Percentiles rank a stretch among this genome's conserved stretches.
Conservation (phyloP, 2,329 filamentous ascomycete species). For the Calonectria ilicicola region DNA sequence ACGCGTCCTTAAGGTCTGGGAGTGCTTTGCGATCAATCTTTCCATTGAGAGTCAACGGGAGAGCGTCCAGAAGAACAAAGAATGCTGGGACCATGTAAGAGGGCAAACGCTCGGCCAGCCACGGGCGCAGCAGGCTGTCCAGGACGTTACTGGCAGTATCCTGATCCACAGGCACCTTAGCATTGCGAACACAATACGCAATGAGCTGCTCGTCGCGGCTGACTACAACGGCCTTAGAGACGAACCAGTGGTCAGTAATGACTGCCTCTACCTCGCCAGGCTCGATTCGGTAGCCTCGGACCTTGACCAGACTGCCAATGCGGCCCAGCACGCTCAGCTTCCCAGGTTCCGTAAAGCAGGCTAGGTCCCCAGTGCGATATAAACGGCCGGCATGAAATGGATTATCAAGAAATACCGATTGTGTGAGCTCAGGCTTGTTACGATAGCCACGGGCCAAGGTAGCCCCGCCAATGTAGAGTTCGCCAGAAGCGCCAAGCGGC, state of each 20-base stretch:
- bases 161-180: background rate
- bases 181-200: background rate
- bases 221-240: background rate
- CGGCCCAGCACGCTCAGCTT: background rate
- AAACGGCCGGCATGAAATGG: background rate
- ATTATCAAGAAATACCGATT: background rate
- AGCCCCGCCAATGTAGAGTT: background rate
- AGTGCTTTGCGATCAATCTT: background rate
- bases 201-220: background rate
- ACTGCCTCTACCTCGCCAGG: background rate
- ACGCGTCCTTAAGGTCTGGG: background rate
- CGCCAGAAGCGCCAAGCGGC: background rate
- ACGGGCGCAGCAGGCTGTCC: background rate
- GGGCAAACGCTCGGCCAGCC: background rate
- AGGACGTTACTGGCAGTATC: background rate
- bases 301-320: background rate
- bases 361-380: background rate
- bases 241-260: background rate
- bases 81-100: background rate
- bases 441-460: background rate
- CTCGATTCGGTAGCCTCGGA: background rate
- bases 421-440: background rate
- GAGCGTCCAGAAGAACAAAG: background rate
- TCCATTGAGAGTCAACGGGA: background rate
- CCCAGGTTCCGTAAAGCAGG: background rate